Evolutionary conservation across 2,329 filamentous ascomycete species (phyloP).

Genomic region (Paramyrothecium roridum): DNA sequence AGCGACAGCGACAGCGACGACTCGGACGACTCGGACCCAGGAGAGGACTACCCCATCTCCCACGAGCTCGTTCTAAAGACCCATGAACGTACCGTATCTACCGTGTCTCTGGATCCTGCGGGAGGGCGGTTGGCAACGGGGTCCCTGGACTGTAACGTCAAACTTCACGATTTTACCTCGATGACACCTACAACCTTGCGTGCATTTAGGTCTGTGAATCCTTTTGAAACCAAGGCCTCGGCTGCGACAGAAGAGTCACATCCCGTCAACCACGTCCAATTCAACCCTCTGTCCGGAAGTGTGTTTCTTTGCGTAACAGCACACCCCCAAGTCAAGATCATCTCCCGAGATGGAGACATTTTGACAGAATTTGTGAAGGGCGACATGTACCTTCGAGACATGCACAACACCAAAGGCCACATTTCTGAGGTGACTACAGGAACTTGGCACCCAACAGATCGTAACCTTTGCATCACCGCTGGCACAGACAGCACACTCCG

Average conservation of each 20-base stretch:
- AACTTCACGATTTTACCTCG: constrained; percentile 90
- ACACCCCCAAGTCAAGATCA: constrained; percentile 83
- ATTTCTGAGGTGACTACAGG: constrained; percentile 87
- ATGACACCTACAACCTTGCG: constrained; percentile 94
- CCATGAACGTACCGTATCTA: constrained; percentile 83
- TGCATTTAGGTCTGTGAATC: constrained; percentile 90
- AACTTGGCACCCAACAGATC: constrained; percentile 86
- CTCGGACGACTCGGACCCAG: constrained; percentile 62
- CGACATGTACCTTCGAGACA: constrained; percentile 96
- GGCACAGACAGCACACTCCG: constrained; percentile 92
- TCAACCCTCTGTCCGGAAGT: constrained; percentile 77
- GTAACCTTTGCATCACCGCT: constrained; percentile 82
- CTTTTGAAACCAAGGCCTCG: constrained; percentile 69
- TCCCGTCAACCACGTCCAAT: constrained; percentile 80
- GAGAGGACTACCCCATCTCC: constrained; percentile 86
- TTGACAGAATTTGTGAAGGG: constrained; percentile 91
- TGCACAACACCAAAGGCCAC: constrained; percentile 97
- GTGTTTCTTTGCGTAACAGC: constrained; percentile 85
- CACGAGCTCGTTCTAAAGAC: constrained; percentile 93
- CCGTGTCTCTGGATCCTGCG: constrained; percentile 77
- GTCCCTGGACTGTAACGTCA: constrained; percentile 86
- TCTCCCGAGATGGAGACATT: constrained; percentile 84
- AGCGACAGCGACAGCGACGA: constrained; percentile 44
- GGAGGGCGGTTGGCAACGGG: constrained; percentile 85
- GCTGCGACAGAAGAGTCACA: constrained; percentile 76